Evolutionary conservation across 2,329 filamentous ascomycete species (phyloP).

Genomic region (Fusarium nodosum): DNA sequence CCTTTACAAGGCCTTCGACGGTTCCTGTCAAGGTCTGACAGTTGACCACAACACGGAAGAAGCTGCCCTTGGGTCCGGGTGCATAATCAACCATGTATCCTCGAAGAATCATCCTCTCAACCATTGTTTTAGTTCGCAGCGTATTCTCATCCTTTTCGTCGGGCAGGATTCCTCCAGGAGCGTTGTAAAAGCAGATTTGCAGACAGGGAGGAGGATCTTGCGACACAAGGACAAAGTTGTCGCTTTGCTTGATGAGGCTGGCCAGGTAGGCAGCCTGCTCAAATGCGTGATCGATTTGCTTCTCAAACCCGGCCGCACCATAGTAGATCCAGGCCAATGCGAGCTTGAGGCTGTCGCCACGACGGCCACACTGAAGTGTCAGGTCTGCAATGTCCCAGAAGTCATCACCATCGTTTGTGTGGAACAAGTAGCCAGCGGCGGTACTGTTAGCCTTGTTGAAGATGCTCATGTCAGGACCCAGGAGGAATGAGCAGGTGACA

Average conservation of each 20-base stretch:
- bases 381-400: constrained; percentile 92
- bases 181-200: constrained; percentile 95
- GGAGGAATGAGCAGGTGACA: constrained; percentile 89
- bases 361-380: constrained; percentile 91
- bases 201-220: constrained; percentile 85
- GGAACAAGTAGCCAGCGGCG: constrained; percentile 88
- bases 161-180: constrained; percentile 65
- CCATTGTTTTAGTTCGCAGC: constrained; percentile 63
- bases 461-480: constrained; percentile 79
- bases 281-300: constrained; percentile 80
- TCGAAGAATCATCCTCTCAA: constrained; percentile 61
- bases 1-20: constrained; percentile 66
- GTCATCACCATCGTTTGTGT: constrained; percentile 68
- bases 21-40: constrained; percentile 66
- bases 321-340: constrained; percentile 93
- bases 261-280: constrained; percentile 78
- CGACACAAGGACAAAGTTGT: constrained; percentile 78
- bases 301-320: constrained; percentile 79
- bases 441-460: constrained; percentile 90
- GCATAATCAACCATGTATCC: constrained; percentile 74
- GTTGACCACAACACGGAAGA: constrained; percentile 72
- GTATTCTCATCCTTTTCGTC: constrained; percentile 62
- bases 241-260: constrained; percentile 64
- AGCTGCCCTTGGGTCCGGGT: constrained; percentile 67
- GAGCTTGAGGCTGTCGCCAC: constrained; percentile 88